phyloP scores from a whole-genome alignment of 306 rosid species.

The Canavalia gladiata region DNA sequence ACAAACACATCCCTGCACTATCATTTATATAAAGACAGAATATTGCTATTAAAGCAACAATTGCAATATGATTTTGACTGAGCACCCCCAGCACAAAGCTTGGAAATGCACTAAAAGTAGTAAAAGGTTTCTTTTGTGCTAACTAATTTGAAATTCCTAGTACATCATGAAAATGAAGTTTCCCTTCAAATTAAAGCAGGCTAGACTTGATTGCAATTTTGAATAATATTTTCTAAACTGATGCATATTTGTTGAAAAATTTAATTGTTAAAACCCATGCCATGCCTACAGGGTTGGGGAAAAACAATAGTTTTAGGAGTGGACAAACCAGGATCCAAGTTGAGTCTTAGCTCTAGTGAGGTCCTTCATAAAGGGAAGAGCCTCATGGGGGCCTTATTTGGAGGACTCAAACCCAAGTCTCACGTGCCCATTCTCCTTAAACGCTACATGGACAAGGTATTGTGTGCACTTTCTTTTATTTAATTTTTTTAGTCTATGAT shows the following conservation, averaged over 20 bases:
- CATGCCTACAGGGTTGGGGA: slow-evolving; percentile 85
- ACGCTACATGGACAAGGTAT: slow-evolving; percentile 82
- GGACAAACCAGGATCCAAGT: slow-evolving; percentile 67
- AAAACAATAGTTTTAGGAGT: slow-evolving; percentile 82
- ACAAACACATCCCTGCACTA: background rate
- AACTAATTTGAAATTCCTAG: slow-evolving; percentile 5
- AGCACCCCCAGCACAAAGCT: background rate
- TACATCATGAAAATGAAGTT: background rate
- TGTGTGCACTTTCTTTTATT: slow-evolving; percentile 21
- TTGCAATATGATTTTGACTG: background rate
- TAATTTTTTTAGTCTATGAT: background rate
- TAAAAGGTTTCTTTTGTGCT: background rate
- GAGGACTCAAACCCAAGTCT: slow-evolving; percentile 85
- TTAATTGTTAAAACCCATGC: slow-evolving; percentile 12
- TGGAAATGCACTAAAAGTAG: background rate
- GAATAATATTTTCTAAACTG: background rate
- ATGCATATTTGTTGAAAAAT: slow-evolving; percentile 11
- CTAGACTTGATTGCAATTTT: background rate
- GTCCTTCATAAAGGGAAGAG: slow-evolving; percentile 70
- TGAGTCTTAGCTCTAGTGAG: slow-evolving; percentile 57
- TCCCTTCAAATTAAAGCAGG: background rate
- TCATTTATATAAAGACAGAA: background rate
- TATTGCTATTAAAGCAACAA: background rate
- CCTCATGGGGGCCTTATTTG: slow-evolving; percentile 75
- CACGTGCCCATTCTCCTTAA: slow-evolving; percentile 76